phyloP scores from a whole-genome alignment of 306 rosid genomes.

The Aeschynomene evenia region DNA sequence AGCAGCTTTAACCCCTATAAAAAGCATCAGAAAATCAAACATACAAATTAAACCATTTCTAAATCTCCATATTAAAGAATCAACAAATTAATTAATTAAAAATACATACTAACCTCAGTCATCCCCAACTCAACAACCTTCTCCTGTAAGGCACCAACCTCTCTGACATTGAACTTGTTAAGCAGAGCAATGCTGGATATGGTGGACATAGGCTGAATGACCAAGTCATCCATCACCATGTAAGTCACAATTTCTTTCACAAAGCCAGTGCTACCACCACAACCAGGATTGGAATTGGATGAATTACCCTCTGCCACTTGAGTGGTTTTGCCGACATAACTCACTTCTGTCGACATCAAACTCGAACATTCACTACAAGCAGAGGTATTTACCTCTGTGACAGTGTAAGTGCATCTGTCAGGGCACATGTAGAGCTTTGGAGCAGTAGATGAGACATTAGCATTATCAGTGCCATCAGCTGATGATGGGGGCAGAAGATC shows the following conservation, averaged over 20 bases:
- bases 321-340: background rate
- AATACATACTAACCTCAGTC: slow-evolving; percentile 11
- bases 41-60: too few relatives aligned
- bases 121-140: slow-evolving; percentile 28
- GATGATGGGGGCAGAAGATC: background rate
- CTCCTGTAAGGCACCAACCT: slow-evolving; percentile 24
- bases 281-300: too few relatives aligned
- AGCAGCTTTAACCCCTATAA: slow-evolving; percentile 15
- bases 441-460: background rate
- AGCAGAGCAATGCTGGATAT: slow-evolving; percentile 34
- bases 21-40: too few relatives aligned
- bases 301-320: too few relatives aligned
- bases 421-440: background rate
- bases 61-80: too few relatives aligned
- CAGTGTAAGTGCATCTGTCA: fast-evolving
- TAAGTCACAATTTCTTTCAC: slow-evolving; percentile 41
- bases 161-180: slow-evolving; percentile 31
- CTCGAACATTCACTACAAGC: fast-evolving
- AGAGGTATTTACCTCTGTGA: background rate
- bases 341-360: fast-evolving
- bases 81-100: too few relatives aligned
- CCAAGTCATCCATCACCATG: slow-evolving; percentile 46
- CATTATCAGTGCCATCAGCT: too few relatives aligned
- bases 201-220: slow-evolving; percentile 35
- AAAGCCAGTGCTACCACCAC: background rate